Evolutionary conservation across 305 asterid species (phyloP).

Genomic region (Fraxinus baroniana): DNA sequence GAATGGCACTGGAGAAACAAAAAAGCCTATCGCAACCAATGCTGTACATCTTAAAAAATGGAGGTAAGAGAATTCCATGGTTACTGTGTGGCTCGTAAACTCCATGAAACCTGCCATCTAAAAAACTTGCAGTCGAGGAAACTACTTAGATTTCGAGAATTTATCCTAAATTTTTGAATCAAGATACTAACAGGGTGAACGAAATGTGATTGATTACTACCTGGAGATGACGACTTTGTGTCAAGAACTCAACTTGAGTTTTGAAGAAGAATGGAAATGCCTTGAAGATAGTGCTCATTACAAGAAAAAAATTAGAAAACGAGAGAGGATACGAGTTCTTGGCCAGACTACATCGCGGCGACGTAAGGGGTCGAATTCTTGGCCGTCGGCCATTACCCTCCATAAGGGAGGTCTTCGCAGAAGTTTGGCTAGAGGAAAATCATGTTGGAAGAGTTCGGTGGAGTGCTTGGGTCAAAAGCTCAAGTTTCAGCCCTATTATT

Average conservation of each 20-base stretch:
- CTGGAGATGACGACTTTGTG: neutral
- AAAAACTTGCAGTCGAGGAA: neutral
- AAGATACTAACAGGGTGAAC: neutral
- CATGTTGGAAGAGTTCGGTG: neutral
- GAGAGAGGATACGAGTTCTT: neutral
- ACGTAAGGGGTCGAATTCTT: neutral
- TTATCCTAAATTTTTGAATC: neutral
- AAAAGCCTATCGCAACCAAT: neutral
- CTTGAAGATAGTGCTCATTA: neutral
- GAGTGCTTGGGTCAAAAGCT: neutral
- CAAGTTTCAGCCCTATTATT: neutral
- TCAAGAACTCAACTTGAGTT: neutral
- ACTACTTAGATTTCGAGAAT: neutral
- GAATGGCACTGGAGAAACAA: neutral
- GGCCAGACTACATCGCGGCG: neutral
- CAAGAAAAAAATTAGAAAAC: neutral
- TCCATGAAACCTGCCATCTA: neutral
- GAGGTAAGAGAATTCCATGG: neutral
- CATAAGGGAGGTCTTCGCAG: neutral
- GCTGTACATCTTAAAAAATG: neutral
- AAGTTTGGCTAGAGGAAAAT: neutral
- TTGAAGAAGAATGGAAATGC: neutral
- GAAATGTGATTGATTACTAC: neutral
- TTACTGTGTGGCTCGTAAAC: neutral
- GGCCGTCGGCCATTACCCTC: neutral